Evolutionary conservation across 2,329 filamentous ascomycete species (phyloP).

Genomic region (Teratosphaeria nubilosa): DNA sequence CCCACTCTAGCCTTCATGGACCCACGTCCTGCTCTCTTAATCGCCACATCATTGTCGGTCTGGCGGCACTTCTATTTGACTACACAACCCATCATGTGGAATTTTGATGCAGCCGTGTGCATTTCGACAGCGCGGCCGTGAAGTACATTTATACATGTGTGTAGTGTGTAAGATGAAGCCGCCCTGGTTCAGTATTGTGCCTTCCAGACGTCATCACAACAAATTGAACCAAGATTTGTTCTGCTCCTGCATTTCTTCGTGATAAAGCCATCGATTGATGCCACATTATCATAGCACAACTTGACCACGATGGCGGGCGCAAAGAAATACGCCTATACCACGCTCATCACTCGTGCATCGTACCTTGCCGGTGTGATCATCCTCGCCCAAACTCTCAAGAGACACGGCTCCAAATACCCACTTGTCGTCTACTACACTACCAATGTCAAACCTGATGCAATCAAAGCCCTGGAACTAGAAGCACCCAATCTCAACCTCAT

Average conservation of each 20-base stretch:
- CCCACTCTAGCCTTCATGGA: no score
- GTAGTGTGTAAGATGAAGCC: no score
- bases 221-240: background rate
- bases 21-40: no score
- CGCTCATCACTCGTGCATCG: conserved; percentile 41
- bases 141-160: no score
- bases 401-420: conserved; percentile 37
- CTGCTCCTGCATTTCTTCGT: background rate
- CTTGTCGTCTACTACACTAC: conserved; percentile 42
- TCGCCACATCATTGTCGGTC: no score
- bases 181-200: no score
- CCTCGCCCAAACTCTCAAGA: conserved; percentile 39
- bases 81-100: no score
- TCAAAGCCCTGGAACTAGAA: conserved; percentile 35
- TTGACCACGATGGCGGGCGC: background rate
- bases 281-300: background rate
- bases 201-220: background rate
- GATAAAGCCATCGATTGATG: no score
- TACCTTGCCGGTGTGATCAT: conserved; percentile 45
- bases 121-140: no score
- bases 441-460: conserved; percentile 29
- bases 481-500: conserved; percentile 31
- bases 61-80: no score
- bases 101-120: no score
- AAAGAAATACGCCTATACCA: conserved; percentile 35